These are phyloP conservation scores for Cercis canadensis DNA, from an alignment of 306 rosid species.

Conservation along the genomic window DNA sequence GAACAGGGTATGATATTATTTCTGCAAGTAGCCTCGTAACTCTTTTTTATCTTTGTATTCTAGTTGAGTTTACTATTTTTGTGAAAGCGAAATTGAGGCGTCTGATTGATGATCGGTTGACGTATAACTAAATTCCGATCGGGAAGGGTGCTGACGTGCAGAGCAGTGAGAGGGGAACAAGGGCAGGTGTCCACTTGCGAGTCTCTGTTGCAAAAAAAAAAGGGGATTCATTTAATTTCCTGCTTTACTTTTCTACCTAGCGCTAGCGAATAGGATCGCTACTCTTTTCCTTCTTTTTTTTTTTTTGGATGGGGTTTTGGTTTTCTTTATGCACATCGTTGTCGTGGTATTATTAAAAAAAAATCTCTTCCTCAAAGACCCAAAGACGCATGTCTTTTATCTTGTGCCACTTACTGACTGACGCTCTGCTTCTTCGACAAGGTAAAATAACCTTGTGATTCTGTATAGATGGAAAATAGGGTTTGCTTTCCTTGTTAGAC, in stretches of 20 bases:
- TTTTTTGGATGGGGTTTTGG: neutral
- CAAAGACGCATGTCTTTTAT: neutral
- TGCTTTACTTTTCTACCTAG: slow-evolving; percentile 35
- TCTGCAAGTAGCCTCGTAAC: too few relatives aligned
- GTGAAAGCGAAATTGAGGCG: slow-evolving; percentile 14
- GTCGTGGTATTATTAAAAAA: neutral
- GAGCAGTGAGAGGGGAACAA: slow-evolving; percentile 31
- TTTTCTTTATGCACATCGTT: slow-evolving; percentile 7
- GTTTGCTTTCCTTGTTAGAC: neutral
- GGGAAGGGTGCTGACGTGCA: slow-evolving; percentile 51
- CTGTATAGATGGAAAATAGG: slow-evolving; percentile 24
- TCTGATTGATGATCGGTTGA: slow-evolving; percentile 18
- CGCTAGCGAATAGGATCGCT: slow-evolving; percentile 42
- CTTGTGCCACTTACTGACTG: neutral
- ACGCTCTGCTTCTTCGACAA: slow-evolving; percentile 15
- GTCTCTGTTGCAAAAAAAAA: slow-evolving; percentile 37
- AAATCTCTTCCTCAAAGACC: neutral
- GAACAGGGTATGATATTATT: too few relatives aligned
- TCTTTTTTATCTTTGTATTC: neutral
- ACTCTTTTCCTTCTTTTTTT: slow-evolving; percentile 4
- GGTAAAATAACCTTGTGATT: slow-evolving; percentile 19
- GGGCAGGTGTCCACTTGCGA: slow-evolving; percentile 62
- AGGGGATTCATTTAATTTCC: neutral
- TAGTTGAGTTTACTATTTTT: neutral
- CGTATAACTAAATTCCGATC: slow-evolving; percentile 33